phyloP scores from a whole-genome alignment of 768 basidiomycete species.

The Ramaria sp. region DNA sequence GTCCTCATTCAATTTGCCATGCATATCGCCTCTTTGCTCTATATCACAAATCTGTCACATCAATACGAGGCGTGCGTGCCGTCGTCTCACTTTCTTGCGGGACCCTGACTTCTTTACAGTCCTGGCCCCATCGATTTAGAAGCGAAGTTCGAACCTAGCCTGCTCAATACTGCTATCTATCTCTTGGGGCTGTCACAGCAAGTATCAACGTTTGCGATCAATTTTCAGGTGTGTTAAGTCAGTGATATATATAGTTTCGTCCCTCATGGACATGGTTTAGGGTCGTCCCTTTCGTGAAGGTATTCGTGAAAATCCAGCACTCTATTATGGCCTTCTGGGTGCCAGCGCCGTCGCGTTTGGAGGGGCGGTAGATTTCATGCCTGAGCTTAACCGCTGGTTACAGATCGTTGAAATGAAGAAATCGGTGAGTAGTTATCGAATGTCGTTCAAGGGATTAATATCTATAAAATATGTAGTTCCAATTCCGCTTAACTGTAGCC shows the following conservation, averaged over 20 bases:
- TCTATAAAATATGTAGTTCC: constrained; percentile 49
- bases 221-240: constrained; percentile 63
- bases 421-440: constrained; percentile 35
- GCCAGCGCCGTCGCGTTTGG: constrained; percentile 87
- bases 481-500: constrained; percentile 56
- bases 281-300: constrained; percentile 98
- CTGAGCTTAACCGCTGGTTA: constrained; percentile 92
- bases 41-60: constrained; percentile 85
- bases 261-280: constrained; percentile 21
- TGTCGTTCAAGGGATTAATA: neutral
- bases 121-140: constrained; percentile 81
- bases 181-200: constrained; percentile 92
- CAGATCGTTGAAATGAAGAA: constrained; percentile 88
- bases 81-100: constrained; percentile 1
- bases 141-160: constrained; percentile 89
- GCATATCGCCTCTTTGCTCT: constrained; percentile 83
- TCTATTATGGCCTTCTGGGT: constrained; percentile 87
- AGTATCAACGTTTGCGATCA: constrained; percentile 97
- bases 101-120: constrained; percentile 25
- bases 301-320: constrained; percentile 88
- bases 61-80: constrained; percentile 58
- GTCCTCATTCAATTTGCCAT: constrained; percentile 89
- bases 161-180: constrained; percentile 96
- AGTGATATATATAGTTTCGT: neutral
- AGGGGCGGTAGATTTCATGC: constrained; percentile 89